Conservation (phyloP, 2,329 filamentous ascomycete species). For the Torrubiella hemipterigena region DNA sequence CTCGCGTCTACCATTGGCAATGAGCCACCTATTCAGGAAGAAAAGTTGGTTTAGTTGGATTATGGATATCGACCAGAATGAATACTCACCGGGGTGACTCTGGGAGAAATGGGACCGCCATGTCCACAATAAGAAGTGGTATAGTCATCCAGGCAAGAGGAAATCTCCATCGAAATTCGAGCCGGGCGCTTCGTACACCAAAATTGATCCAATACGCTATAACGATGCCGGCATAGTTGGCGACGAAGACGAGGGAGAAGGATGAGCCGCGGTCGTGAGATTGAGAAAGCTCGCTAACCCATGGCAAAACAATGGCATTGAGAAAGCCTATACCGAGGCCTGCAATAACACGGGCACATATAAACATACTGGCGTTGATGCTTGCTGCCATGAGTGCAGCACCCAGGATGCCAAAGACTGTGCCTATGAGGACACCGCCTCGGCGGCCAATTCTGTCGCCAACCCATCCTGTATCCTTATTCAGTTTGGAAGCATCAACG, state of each 20-base stretch:
- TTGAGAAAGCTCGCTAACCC: slow-evolving; percentile 34
- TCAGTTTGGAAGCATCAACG: not conserved
- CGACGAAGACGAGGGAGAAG: slow-evolving; percentile 37
- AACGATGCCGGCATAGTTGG: slow-evolving; percentile 38
- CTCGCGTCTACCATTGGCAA: slow-evolving; percentile 18
- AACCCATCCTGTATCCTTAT: slow-evolving; percentile 19
- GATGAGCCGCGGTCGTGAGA: slow-evolving; percentile 32
- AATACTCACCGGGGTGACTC: slow-evolving; percentile 27
- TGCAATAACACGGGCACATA: slow-evolving; percentile 35
- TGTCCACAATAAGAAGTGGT: slow-evolving; percentile 25
- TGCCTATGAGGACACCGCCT: slow-evolving; percentile 29
- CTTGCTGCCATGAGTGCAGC: slow-evolving; percentile 33
- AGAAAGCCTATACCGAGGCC: slow-evolving; percentile 39
- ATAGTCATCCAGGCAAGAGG: slow-evolving; percentile 26
- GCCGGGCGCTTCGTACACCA: slow-evolving; percentile 16
- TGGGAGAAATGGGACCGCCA: slow-evolving; percentile 27
- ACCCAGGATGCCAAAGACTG: slow-evolving; percentile 34
- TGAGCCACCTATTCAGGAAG: slow-evolving; percentile 25
- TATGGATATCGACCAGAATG: not conserved
- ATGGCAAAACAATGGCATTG: slow-evolving; percentile 35
- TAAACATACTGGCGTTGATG: slow-evolving; percentile 32
- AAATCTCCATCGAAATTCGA: slow-evolving; percentile 23
- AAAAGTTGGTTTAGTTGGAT: no score
- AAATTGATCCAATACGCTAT: slow-evolving; percentile 27
- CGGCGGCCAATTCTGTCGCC: slow-evolving; percentile 41